Conservation (phyloP, 2,329 filamentous ascomycete genomes). For the Knufia fluminis region DNA sequence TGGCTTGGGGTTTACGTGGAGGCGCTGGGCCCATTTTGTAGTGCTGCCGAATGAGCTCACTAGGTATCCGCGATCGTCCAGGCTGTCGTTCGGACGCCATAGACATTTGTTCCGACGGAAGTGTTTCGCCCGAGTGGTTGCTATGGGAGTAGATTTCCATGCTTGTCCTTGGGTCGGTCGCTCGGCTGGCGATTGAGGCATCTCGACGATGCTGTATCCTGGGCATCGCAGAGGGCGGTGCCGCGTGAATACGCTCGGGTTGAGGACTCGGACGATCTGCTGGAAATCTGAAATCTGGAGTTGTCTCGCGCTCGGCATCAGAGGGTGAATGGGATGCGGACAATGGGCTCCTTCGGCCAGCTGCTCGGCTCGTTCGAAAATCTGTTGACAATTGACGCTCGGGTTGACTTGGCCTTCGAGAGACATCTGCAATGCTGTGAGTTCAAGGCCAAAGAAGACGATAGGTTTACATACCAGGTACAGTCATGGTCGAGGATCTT, state of each 20-base stretch:
- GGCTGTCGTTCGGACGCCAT: slow-evolving; percentile 27
- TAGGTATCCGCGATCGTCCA: slow-evolving; percentile 17
- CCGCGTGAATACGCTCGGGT: slow-evolving; percentile 1
- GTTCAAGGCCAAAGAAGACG: background rate
- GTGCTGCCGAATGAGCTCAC: slow-evolving; percentile 21
- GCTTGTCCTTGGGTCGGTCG: slow-evolving; percentile 75
- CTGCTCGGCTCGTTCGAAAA: slow-evolving; percentile 10
- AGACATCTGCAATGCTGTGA: background rate
- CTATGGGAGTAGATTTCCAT: slow-evolving; percentile 91
- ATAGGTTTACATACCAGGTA: slow-evolving; percentile 14
- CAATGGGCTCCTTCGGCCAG: slow-evolving; percentile 16
- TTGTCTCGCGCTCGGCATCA: slow-evolving; percentile 34
- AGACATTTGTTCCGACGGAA: slow-evolving; percentile 73
- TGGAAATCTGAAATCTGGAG: slow-evolving; percentile 50
- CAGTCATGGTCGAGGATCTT: slow-evolving; percentile 18
- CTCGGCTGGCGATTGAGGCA: slow-evolving; percentile 2
- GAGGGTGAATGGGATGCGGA: slow-evolving; percentile 12
- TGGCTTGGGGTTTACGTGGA: slow-evolving; percentile 45
- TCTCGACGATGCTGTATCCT: slow-evolving; percentile 3
- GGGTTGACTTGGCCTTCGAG: background rate
- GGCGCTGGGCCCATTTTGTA: slow-evolving; percentile 37
- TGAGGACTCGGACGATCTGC: slow-evolving; percentile 27
- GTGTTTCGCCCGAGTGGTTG: slow-evolving; percentile 88
- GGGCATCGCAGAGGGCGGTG: slow-evolving; percentile 4
- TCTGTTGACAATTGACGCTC: slow-evolving; percentile 8